Conservation (phyloP, 108 stramenopile species). For the Ochromonas danica region DNA sequence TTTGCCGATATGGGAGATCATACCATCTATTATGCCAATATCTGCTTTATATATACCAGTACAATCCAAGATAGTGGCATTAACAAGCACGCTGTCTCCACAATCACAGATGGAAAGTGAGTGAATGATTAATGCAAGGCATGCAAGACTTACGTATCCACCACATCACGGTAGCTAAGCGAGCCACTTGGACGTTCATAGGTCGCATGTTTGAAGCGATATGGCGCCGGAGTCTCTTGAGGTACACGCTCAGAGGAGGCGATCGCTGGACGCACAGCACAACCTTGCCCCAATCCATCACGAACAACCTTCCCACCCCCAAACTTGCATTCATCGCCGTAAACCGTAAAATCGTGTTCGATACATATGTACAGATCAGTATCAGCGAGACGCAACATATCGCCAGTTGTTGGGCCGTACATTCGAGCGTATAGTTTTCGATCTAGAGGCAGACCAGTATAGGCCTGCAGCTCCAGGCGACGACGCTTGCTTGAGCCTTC, state of each 20-base stretch:
- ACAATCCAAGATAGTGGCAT: slow-evolving; percentile 88
- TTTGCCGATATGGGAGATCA: slow-evolving; percentile 77
- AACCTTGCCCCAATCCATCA: slow-evolving; percentile 95
- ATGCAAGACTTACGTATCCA: too few species aligned
- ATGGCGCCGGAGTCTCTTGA: too few species aligned
- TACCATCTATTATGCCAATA: slow-evolving; percentile 82
- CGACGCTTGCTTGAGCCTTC: too few species aligned
- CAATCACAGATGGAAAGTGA: too few species aligned
- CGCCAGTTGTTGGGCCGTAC: slow-evolving; percentile 61
- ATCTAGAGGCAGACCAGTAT: slow-evolving; percentile 38
- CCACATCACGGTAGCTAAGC: too few species aligned
- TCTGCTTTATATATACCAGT: slow-evolving; percentile 83
- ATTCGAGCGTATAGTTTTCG: slow-evolving; percentile 44
- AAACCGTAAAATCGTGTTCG: slow-evolving; percentile 60
- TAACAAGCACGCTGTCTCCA: slow-evolving; percentile 89
- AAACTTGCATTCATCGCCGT: slow-evolving; percentile 97
- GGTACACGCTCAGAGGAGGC: too few species aligned
- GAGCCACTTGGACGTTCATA: too few species aligned
- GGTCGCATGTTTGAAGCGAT: too few species aligned
- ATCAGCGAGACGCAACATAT: slow-evolving; percentile 81
- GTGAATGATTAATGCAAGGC: too few species aligned
- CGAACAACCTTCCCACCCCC: slow-evolving; percentile 95
- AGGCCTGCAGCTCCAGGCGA: slow-evolving; percentile 29
- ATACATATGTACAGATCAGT: slow-evolving; percentile 68
- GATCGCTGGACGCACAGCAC: slow-evolving; percentile 60